Base-by-base conservation (phyloP, 2,329 filamentous ascomycete species). In the Epichloe gansuensis region DNA sequence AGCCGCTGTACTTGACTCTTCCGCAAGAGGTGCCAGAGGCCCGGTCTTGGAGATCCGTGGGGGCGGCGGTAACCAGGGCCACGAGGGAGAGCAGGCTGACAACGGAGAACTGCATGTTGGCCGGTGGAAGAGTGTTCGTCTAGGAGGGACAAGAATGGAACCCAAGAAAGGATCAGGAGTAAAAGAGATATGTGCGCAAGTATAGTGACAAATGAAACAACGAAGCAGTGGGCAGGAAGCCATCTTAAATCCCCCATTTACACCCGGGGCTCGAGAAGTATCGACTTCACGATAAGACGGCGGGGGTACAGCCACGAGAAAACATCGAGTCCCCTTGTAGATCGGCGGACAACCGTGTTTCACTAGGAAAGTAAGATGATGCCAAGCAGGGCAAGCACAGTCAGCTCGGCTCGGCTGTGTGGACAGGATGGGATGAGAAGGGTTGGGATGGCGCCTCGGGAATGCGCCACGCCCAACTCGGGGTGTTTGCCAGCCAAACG, bases 1-100 rank as follows among this genome's bases (percentile, higher is more conserved):
- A 37, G 35, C 61, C 58, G 7, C 57, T 56, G 60, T 68, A 69
- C 7, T 53, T 58, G 41, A 55, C 59, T 47, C 37, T 60, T n/a
- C 67, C 67, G 51, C 67, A 69, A 13, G 50, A 63, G 5, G 64
- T 61, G 25, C 58, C 57, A 17, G 57, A n/a, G n/a, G 44, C 60
- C 17, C 61, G 62, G 6, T 55, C 56, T 41, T 57, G 50, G 12
- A 53, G 50, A 39, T 61, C 59, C 8, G 62, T 53, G 15, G 65
- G 64, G 38, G 60, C 56, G 43, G 65, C 63, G 17, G 59, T 57
- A 54, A 53, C 62, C 23, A 64, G 54, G 54, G 62, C 58, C 34
- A 61, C 55, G 52, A 67, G 59, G 34, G 63, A 57, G 54, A 61
- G 55, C 51, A 67, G 53, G 50, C 61, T 54, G 55, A 55, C 53